A percentile compares a stretch with the other conserved stretches of the same genome.
Evolutionary conservation across 176 grass and related monocot species (phyloP).

Genomic region (Miscanthus lutarioriparius): DNA sequence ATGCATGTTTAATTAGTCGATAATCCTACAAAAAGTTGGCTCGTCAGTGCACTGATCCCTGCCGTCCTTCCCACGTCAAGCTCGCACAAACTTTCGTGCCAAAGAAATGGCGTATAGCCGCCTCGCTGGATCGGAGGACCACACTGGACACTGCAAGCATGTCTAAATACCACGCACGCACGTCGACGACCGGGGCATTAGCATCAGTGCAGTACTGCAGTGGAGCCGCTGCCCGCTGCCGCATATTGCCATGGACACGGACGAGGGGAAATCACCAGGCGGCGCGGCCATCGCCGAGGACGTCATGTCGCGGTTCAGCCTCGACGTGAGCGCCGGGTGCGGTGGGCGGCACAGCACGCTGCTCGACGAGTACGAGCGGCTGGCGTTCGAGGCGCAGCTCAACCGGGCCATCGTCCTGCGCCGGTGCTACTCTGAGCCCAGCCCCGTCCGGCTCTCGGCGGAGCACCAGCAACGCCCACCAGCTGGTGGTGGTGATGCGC

Average conservation of each 20-base stretch:
- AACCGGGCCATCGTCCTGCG: constrained; percentile 75
- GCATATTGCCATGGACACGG: not conserved
- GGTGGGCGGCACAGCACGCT: constrained; percentile 48
- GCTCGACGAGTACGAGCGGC: constrained; percentile 78
- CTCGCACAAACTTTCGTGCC: constrained; percentile 29
- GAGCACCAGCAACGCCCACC: not conserved
- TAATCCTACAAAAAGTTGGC: not conserved
- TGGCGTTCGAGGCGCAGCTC: constrained; percentile 64
- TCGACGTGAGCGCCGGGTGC: constrained; percentile 55
- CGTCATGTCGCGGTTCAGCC: constrained; percentile 45
- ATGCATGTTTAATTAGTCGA: not conserved
- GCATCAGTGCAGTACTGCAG: not conserved
- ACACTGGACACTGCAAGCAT: not conserved
- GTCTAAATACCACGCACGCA: constrained; percentile 27
- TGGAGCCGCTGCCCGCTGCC: not conserved
- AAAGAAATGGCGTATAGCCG: constrained; percentile 36
- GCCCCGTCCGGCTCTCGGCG: constrained; percentile 41
- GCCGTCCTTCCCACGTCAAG: constrained; percentile 55
- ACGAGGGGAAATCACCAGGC: not conserved
- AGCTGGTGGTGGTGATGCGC: not conserved
- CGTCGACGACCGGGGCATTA: not conserved
- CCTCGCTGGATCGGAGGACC: not conserved
- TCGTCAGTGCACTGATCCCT: constrained; percentile 41
- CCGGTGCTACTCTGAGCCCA: constrained; percentile 71
- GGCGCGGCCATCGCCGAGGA: not conserved